Evolutionary conservation across 306 rosid genomes (phyloP).

Genomic region (Ochetophila trinervis): DNA sequence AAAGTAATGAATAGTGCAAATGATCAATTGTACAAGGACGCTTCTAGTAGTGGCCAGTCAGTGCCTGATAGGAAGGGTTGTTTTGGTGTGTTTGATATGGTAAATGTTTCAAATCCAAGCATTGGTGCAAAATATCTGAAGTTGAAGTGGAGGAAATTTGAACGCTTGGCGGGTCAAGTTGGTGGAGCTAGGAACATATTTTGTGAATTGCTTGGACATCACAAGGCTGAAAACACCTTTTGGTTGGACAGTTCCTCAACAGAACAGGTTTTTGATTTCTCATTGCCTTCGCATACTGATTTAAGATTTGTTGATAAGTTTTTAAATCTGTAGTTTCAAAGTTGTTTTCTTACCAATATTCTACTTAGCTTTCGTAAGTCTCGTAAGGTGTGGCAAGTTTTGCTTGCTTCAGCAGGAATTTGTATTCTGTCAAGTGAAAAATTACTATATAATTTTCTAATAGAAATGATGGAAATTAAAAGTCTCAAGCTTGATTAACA

Average conservation of each 20-base stretch:
- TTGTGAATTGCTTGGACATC: slow-evolving; percentile 68
- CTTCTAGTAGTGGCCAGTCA: slow-evolving; percentile 25
- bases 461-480: neutral
- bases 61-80: slow-evolving; percentile 22
- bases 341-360: too few species aligned
- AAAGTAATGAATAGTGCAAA: slow-evolving; percentile 30
- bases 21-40: slow-evolving; percentile 29
- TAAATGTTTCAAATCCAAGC: slow-evolving; percentile 45
- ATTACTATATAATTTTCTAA: neutral
- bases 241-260: slow-evolving; percentile 98
- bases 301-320: neutral
- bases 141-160: slow-evolving; percentile 81
- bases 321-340: too few species aligned
- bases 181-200: slow-evolving; percentile 85
- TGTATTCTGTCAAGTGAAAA: neutral
- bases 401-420: neutral
- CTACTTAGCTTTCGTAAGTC: too few species aligned
- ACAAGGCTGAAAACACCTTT: slow-evolving; percentile 75
- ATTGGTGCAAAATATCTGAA: slow-evolving; percentile 50
- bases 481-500: neutral
- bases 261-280: slow-evolving; percentile 64
- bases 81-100: slow-evolving; percentile 31
- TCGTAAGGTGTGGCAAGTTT: neutral
- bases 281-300: slow-evolving; percentile 17
- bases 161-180: slow-evolving; percentile 64